Evolutionary conservation across 768 basidiomycete species (phyloP).

Genomic region (Pulveroboletus sp.): DNA sequence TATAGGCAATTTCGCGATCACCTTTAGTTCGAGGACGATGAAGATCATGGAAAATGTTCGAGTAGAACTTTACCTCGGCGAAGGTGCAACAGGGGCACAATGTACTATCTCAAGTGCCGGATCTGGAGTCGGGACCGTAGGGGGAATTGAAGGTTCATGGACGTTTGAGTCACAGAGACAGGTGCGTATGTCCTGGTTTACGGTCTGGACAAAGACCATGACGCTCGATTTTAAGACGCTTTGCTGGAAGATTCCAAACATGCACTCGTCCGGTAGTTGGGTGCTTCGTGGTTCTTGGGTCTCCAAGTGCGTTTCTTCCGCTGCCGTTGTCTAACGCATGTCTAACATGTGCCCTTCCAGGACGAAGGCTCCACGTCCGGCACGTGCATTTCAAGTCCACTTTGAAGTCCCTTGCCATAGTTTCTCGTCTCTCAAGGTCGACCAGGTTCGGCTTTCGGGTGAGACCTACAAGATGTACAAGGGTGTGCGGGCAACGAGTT

Average conservation of each 20-base stretch:
- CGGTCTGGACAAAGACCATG: background rate
- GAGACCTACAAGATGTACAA: slow-evolving; percentile 90
- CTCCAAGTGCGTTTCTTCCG: slow-evolving; percentile 45
- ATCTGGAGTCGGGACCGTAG: slow-evolving; percentile 39
- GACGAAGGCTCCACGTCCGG: slow-evolving; percentile 51
- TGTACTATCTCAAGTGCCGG: slow-evolving; percentile 60
- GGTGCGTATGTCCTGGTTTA: slow-evolving; percentile 33
- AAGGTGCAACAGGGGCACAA: slow-evolving; percentile 66
- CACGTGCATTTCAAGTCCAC: slow-evolving; percentile 66
- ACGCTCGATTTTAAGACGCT: slow-evolving; percentile 46
- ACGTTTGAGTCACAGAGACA: slow-evolving; percentile 66
- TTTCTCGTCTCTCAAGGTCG: slow-evolving; percentile 78
- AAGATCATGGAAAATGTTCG: slow-evolving; percentile 67
- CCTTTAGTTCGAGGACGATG: slow-evolving; percentile 57
- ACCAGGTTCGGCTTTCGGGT: slow-evolving; percentile 74
- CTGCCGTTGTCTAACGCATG: background rate
- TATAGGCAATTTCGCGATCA: slow-evolving; percentile 58
- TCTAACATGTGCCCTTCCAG: slow-evolving; percentile 22
- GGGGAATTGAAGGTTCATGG: slow-evolving; percentile 62
- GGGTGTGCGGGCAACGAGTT: slow-evolving; percentile 63
- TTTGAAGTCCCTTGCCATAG: slow-evolving; percentile 69
- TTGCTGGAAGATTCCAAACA: slow-evolving; percentile 71
- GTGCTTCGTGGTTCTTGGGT: slow-evolving; percentile 75
- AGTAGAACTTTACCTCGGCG: slow-evolving; percentile 71
- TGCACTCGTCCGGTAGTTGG: slow-evolving; percentile 64